Conservation (phyloP, 1,284 basidiomycete genomes). For the Cutaneotrichosporon curvatum region DNA sequence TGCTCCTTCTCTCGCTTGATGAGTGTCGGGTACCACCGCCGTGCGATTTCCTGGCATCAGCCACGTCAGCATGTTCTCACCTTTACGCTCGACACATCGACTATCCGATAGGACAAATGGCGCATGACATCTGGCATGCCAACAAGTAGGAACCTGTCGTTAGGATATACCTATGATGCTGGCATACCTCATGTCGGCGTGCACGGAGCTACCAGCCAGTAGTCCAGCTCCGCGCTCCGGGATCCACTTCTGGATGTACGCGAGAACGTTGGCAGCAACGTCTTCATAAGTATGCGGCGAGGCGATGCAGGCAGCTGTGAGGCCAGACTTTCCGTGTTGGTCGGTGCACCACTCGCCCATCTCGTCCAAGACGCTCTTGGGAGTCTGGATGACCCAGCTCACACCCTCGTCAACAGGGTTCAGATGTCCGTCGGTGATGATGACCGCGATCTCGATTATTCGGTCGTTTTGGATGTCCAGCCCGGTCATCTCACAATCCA, state of each 20-base stretch:
- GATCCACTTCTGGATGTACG: slow-evolving; percentile 49
- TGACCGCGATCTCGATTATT: slow-evolving; percentile 51
- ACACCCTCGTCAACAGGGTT: slow-evolving; percentile 51
- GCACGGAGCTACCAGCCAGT: slow-evolving; percentile 50
- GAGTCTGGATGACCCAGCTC: slow-evolving; percentile 49
- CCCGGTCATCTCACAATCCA: slow-evolving; percentile 52
- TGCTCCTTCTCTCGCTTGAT: slow-evolving; percentile 22
- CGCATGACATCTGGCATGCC: slow-evolving; percentile 48
- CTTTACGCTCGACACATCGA: slow-evolving; percentile 45
- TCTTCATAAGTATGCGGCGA: slow-evolving; percentile 42
- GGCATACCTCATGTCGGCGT: slow-evolving; percentile 47
- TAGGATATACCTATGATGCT: not conserved
- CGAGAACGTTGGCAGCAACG: slow-evolving; percentile 43
- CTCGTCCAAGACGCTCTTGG: slow-evolving; percentile 47
- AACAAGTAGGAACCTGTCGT: slow-evolving; percentile 41
- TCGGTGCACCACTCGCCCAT: slow-evolving; percentile 48
- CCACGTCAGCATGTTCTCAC: slow-evolving; percentile 6
- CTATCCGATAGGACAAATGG: slow-evolving; percentile 50
- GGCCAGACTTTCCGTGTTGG: slow-evolving; percentile 44
- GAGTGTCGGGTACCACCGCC: slow-evolving; percentile 47
- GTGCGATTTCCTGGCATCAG: slow-evolving; percentile 45
- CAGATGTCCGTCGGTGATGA: slow-evolving; percentile 51
- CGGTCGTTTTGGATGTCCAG: slow-evolving; percentile 45
- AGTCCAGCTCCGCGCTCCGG: slow-evolving; percentile 45
- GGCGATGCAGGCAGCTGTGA: slow-evolving; percentile 41